Evolutionary conservation across 1,139 yeast genomes (phyloP).

Genomic region (Debaryomyces nepalensis): DNA sequence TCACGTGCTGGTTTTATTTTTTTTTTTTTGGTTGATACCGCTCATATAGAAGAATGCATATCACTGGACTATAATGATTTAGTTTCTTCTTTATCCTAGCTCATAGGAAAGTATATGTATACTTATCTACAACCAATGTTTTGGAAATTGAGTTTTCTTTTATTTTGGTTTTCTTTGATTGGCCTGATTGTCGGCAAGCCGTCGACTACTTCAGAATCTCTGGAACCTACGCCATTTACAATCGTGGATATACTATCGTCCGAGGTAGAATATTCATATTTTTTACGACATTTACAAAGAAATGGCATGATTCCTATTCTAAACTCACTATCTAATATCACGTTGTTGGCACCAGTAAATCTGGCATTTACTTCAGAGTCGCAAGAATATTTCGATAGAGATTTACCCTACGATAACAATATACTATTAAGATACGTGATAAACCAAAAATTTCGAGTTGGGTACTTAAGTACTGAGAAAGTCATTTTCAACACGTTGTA

Average conservation of each 20-base stretch:
- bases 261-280: slow-evolving; percentile 72
- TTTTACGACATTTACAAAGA: slow-evolving; percentile 67
- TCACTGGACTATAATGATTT: no score
- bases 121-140: no score
- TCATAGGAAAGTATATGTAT: no score
- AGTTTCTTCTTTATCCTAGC: no score
- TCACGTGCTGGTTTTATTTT: no score
- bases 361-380: slow-evolving; percentile 60
- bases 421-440: slow-evolving; percentile 39
- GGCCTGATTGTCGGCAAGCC: slow-evolving; percentile 5
- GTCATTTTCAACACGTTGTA: slow-evolving; percentile 39
- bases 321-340: slow-evolving; percentile 67
- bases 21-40: no score
- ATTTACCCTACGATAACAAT: slow-evolving; percentile 22
- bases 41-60: no score
- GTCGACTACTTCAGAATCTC: slow-evolving; percentile 3
- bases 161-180: neutral
- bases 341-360: slow-evolving; percentile 85
- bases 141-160: neutral
- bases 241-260: slow-evolving; percentile 79
- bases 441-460: slow-evolving; percentile 41
- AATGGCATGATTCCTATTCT: slow-evolving; percentile 70
- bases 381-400: slow-evolving; percentile 4
- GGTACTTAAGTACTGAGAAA: slow-evolving; percentile 32
- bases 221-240: slow-evolving; percentile 46